Evolutionary conservation across 768 basidiomycete species (phyloP).

Genomic region (Mycena sanguinolenta): DNA sequence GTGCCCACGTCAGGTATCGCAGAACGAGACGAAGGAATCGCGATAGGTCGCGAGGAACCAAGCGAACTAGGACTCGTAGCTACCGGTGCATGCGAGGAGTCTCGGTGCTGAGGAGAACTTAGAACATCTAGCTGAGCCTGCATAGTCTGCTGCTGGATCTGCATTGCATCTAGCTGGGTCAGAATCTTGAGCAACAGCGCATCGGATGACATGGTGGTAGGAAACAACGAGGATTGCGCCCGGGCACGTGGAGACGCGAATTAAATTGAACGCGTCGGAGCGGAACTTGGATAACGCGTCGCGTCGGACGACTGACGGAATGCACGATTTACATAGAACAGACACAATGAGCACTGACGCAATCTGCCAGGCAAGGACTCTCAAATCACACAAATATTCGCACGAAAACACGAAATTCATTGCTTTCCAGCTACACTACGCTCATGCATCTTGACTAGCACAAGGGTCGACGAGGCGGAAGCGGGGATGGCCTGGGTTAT

Average conservation of each 20-base stretch:
- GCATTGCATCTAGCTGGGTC: constrained; percentile 75
- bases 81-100: background rate
- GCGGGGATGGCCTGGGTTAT: too few species aligned
- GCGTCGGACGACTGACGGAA: too few species aligned
- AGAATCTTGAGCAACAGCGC: constrained; percentile 81
- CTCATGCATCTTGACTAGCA: too few species aligned
- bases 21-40: constrained; percentile 21
- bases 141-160: constrained; percentile 80
- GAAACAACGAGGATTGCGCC: constrained; percentile 6
- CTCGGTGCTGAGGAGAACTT: background rate
- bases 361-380: background rate
- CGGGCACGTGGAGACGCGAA: background rate
- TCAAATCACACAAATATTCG: constrained; percentile 11
- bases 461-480: too few species aligned
- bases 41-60: constrained; percentile 24
- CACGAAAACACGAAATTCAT: too few species aligned
- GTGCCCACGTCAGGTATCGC: constrained; percentile 19
- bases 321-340: too few species aligned
- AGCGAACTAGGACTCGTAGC: background rate
- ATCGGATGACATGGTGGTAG: constrained; percentile 53
- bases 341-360: too few species aligned
- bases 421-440: too few species aligned
- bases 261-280: constrained; percentile 1
- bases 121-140: constrained; percentile 76
- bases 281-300: background rate